A percentile compares a stretch with the other conserved stretches of the same genome.
These are phyloP conservation scores for Brasenia schreberi DNA, from an alignment of 164 flowering plant genomes.

Conservation along the genomic window DNA sequence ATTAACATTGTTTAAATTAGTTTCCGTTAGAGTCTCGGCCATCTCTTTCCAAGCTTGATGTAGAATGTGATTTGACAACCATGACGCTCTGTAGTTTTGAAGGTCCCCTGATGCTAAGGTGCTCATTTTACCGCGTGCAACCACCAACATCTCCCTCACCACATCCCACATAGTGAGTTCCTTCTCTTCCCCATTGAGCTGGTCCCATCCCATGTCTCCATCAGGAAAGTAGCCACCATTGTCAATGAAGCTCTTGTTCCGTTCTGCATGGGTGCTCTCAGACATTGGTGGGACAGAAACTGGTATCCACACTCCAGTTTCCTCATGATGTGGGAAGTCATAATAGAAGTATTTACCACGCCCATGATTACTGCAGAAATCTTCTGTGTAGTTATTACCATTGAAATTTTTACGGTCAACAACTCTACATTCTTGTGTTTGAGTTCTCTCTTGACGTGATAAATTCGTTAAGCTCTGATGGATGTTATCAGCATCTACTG, in stretches of 20 bases:
- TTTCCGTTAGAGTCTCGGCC: slow-evolving; percentile 87
- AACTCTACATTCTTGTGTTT: neutral
- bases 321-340: slow-evolving; percentile 70
- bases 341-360: slow-evolving; percentile 59
- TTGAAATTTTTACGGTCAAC: neutral
- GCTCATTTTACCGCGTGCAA: slow-evolving; percentile 65
- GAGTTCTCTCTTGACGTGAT: neutral
- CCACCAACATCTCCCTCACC: slow-evolving; percentile 71
- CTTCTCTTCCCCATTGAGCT: slow-evolving; percentile 43
- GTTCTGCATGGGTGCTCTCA: slow-evolving; percentile 54
- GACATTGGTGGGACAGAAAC: slow-evolving; percentile 95
- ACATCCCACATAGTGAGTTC: slow-evolving; percentile 98
- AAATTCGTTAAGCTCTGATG: neutral
- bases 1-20: slow-evolving; percentile 34
- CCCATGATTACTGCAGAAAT: slow-evolving; percentile 12
- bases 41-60: slow-evolving; percentile 95
- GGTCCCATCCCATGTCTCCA: slow-evolving; percentile 73
- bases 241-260: slow-evolving; percentile 37
- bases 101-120: slow-evolving; percentile 58
- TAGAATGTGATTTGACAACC: slow-evolving; percentile 37
- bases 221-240: slow-evolving; percentile 83
- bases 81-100: slow-evolving; percentile 22
- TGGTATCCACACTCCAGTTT: slow-evolving; percentile 94
- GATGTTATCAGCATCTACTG: neutral
- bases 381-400: neutral